Base-by-base conservation (phyloP, 2,329 filamentous ascomycete genomes). In the Fusarium nisikadoi region DNA sequence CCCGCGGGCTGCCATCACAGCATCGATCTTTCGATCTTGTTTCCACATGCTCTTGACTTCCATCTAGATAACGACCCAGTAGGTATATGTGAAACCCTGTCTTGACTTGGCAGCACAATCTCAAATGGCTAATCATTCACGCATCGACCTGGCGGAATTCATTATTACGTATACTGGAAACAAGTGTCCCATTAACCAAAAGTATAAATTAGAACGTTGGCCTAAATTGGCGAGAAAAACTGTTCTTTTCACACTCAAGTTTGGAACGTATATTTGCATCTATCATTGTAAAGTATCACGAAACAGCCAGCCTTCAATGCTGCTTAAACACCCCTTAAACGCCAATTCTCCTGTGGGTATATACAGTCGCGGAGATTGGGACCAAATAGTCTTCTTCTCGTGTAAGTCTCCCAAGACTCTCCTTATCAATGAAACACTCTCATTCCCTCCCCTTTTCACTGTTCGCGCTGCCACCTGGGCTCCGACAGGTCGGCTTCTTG, bases 401-500 rank as follows among this genome's bases (percentile, higher is more conserved):
- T 29, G 60, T 53, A 55, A 47, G 46, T 70, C 49, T 60, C 33
- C 29, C 53, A 47, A 49, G 46, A 39, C 36, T 47, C 55, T 54
- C 31, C 39, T 52, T 38, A 29, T 39, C 36, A 43, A n/a, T 41
- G 38, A 60, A 27, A 50, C 41, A 23, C 39, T 62, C 47, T 29
- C 27, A 47, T 39, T 20, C 10, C 10, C 38, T 56, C 14, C 27
- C 42, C 20, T 57, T 35, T 35, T 49, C 23, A 35, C 39, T 49
- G 59, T 57, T 72, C 61, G 17, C 62, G 64, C 38, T 76, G 71
- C 77, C 79, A 77, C 55, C 70, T 76, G n/a, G 77, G 71, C 62
- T 80, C 75, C 27, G 67, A 65, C 47, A 78, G 50, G 54, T 80
- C 79, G 17, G 38, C 75, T 29, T 76, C 79, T 56, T 80, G 77